Evolutionary conservation across 441 rosid genomes (phyloP).

Genomic region (Gossypium aridum): DNA sequence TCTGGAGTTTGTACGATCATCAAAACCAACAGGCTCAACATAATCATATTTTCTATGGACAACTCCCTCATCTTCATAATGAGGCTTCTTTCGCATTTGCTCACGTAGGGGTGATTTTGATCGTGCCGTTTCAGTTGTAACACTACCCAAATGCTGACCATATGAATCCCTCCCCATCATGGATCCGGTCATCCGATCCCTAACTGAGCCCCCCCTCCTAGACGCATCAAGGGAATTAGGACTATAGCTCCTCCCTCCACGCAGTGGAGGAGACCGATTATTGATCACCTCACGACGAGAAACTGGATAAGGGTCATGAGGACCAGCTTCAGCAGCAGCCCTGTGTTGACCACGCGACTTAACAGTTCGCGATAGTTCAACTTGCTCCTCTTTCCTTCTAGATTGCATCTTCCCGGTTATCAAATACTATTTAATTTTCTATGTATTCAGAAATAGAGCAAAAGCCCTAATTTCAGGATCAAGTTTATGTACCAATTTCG

Average conservation of each 20-base stretch:
- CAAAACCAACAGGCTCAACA: slow-evolving; percentile 25
- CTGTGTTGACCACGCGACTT: slow-evolving; percentile 26
- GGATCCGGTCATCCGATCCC: slow-evolving; percentile 26
- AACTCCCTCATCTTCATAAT: slow-evolving; percentile 22
- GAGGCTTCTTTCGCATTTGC: slow-evolving; percentile 27
- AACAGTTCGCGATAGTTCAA: slow-evolving; percentile 23
- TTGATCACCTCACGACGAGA: slow-evolving; percentile 16
- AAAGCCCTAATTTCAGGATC: not conserved
- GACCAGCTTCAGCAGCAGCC: slow-evolving; percentile 17
- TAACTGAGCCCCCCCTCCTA: slow-evolving; percentile 22
- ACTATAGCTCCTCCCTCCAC: slow-evolving; percentile 35
- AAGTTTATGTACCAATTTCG: not conserved
- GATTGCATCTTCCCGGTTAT: slow-evolving; percentile 38
- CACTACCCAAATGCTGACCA: slow-evolving; percentile 27
- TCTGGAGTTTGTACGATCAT: slow-evolving; percentile 23
- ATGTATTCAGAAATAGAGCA: not conserved
- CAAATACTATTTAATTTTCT: not conserved
- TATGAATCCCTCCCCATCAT: slow-evolving; percentile 27
- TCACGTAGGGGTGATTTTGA: slow-evolving; percentile 24
- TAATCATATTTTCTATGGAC: slow-evolving; percentile 28
- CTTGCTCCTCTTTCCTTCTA: slow-evolving; percentile 33
- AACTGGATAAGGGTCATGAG: slow-evolving; percentile 17
- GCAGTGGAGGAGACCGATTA: slow-evolving; percentile 22
- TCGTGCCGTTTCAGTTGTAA: slow-evolving; percentile 23
- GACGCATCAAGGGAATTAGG: slow-evolving; percentile 30